A percentile compares a stretch with the other conserved stretches of the same genome.
phyloP scores from a whole-genome alignment of 2,329 filamentous ascomycete genomes.

The Septoria linicola region DNA sequence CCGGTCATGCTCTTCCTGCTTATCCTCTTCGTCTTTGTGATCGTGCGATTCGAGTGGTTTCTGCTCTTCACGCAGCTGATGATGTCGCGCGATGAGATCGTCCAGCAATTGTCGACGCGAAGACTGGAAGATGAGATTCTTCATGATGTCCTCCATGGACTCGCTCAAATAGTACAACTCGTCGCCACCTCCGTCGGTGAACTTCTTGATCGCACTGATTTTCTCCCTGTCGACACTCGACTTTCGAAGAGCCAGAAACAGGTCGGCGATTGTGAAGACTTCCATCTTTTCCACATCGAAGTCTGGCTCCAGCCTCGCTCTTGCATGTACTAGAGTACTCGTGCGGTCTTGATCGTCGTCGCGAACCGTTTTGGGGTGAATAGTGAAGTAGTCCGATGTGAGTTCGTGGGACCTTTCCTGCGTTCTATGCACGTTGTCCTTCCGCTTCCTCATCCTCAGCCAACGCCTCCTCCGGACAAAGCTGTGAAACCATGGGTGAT shows the following conservation, averaged over 20 bases:
- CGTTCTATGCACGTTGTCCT: constrained; percentile 45
- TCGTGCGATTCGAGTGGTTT: constrained; percentile 45
- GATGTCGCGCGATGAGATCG: constrained; percentile 62
- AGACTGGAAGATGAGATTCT: constrained; percentile 82
- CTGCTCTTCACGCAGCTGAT: constrained; percentile 54
- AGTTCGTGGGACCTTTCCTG: constrained; percentile 63
- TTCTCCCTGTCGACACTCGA: constrained; percentile 88
- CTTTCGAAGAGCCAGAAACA: constrained; percentile 67
- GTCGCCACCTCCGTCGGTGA: constrained; percentile 71
- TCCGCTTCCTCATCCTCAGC: constrained; percentile 76
- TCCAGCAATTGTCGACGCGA: constrained; percentile 75
- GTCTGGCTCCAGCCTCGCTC: constrained; percentile 42
- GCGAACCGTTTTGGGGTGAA: constrained; percentile 49
- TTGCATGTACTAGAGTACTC: constrained; percentile 18
- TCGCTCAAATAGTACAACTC: constrained; percentile 74
- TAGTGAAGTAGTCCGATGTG: constrained; percentile 75
- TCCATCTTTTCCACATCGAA: constrained; percentile 53
- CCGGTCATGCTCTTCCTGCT: constrained; percentile 43
- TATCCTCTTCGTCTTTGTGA: constrained; percentile 43
- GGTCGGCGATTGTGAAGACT: constrained; percentile 62
- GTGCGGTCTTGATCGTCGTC: constrained; percentile 25
- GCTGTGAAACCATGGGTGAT: constrained; percentile 86
- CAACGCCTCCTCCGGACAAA: constrained; percentile 89
- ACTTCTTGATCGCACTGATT: constrained; percentile 76
- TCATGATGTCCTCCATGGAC: constrained; percentile 81